Percentiles rank a stretch among this genome's conserved stretches.
Conservation (phyloP, 345 rosid genomes). For the Euphorbia lathyris region DNA sequence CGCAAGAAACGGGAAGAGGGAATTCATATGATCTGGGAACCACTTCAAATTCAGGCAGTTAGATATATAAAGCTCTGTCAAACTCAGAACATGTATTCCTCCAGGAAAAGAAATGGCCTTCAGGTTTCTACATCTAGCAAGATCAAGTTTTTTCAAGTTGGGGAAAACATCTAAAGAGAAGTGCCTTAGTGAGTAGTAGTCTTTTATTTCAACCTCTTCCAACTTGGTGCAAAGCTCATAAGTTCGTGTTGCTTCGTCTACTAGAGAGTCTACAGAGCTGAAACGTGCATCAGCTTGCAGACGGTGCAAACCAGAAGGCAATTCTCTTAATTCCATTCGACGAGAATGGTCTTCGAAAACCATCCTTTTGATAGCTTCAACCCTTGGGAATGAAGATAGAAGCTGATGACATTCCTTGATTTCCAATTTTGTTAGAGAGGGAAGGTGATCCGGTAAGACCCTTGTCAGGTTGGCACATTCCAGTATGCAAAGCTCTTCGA, state of each 20-base stretch:
- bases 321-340: neutral
- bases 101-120: slow-evolving; percentile 5
- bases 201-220: slow-evolving; percentile 10
- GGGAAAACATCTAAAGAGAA: slow-evolving; percentile 21
- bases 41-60: slow-evolving; percentile 13
- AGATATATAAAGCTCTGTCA: neutral
- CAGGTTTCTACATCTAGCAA: slow-evolving; percentile 12
- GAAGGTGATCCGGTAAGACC: slow-evolving; percentile 17
- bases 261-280: slow-evolving; percentile 8
- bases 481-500: slow-evolving; percentile 5
- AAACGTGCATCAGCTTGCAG: neutral
- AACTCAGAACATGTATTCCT: neutral
- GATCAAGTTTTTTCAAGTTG: neutral
- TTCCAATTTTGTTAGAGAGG: slow-evolving; percentile 6
- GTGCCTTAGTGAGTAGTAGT: slow-evolving; percentile 1
- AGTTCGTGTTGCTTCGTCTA: neutral
- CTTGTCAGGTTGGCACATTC: slow-evolving; percentile 13
- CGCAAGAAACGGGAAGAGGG: slow-evolving; percentile 10
- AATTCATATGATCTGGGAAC: slow-evolving; percentile 7
- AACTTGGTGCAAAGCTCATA: neutral
- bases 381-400: slow-evolving; percentile 11
- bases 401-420: slow-evolving; percentile 12
- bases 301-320: slow-evolving; percentile 7
- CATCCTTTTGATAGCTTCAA: neutral
- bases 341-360: slow-evolving; percentile 5